Base-by-base conservation (phyloP, 352 stramenopile genomes). In the Phytophthora hibernalis region DNA sequence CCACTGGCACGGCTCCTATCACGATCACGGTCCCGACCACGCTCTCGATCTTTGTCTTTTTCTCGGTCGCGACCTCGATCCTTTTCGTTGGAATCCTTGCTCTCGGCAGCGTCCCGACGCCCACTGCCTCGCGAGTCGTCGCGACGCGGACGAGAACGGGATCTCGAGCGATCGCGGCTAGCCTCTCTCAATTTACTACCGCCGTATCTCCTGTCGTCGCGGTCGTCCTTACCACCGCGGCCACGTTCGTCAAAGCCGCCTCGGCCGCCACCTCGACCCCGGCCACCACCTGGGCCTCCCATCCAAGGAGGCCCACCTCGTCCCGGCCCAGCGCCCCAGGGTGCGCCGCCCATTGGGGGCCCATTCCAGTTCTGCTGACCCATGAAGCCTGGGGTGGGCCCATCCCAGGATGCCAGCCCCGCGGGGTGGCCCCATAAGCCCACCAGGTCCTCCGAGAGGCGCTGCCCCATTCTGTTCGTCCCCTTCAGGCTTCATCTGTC, bases 321-420 rank as follows among this genome's bases (percentile, higher is more conserved):
- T 48, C 71, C 71, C 26, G 70, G 74, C 2, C 78, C 78, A 48
- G 72, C 65, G 9, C 64, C 65, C 79, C 83, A 91, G 7, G 73
- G 77, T 2, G 68, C 76, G 22, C 55, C 68, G 21, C 71, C 71
- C 57, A 75, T 75, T 20, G 80, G 79, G 15, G 78, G 77, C 5
- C 82, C 68, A 47, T 73, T 70, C 78, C 80, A 71, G 74, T 79
- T 89, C 37, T 79, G 71, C 43, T 78, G 70, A 8, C 57, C 58
- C 67, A 76, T 76, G 28, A 76, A 79, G 12, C 76, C 77, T 7
- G 73, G 77, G 81, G 80, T 6, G 85, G 85, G 1, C 82, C 83
- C 83, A 92, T 92, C 26, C 82, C 76, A 54, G 83, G 83, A 31
- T 92, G 83, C 83, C 85, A 92, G 0, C 83, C 85, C 7, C 82